Percentiles rank a stretch among this genome's conserved stretches.
Evolutionary conservation across 208 protist genomes (phyloP).

Genomic region (Leishmania arabica): DNA sequence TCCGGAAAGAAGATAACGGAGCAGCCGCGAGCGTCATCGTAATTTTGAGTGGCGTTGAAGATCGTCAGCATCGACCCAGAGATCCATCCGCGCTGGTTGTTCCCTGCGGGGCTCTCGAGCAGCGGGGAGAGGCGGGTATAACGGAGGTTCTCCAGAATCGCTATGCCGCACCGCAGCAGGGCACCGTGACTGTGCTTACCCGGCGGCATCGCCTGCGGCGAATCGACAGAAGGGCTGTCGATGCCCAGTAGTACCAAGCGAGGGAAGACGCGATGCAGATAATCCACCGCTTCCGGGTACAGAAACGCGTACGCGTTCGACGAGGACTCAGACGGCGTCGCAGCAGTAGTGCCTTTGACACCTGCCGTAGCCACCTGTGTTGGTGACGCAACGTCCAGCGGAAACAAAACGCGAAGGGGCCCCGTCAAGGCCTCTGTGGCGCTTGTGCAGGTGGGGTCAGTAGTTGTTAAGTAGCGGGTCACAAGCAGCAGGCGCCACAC

Average conservation of each 20-base stretch:
- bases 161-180: constrained; percentile 56
- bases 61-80: constrained; percentile 54
- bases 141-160: constrained; percentile 74
- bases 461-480: constrained; percentile 20
- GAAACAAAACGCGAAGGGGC: not conserved
- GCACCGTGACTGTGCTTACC: constrained; percentile 43
- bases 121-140: constrained; percentile 33
- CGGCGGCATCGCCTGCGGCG: constrained; percentile 40
- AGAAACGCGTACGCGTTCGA: constrained; percentile 51
- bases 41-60: constrained; percentile 45
- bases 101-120: constrained; percentile 12
- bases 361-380: not conserved
- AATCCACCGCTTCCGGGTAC: constrained; percentile 42
- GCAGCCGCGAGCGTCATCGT: constrained; percentile 64
- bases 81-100: constrained; percentile 14
- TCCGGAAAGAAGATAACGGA: constrained; percentile 62
- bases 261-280: constrained; percentile 50
- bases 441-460: not conserved
- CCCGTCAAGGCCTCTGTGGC: not conserved
- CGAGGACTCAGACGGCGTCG: constrained; percentile 7
- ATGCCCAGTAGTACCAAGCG: constrained; percentile 66
- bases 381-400: not conserved
- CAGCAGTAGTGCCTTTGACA: not conserved
- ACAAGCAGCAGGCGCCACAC: constrained; percentile 63
- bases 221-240: constrained; percentile 71